phyloP scores from a whole-genome alignment of 768 basidiomycete genomes.

The Tricholomella constricta region DNA sequence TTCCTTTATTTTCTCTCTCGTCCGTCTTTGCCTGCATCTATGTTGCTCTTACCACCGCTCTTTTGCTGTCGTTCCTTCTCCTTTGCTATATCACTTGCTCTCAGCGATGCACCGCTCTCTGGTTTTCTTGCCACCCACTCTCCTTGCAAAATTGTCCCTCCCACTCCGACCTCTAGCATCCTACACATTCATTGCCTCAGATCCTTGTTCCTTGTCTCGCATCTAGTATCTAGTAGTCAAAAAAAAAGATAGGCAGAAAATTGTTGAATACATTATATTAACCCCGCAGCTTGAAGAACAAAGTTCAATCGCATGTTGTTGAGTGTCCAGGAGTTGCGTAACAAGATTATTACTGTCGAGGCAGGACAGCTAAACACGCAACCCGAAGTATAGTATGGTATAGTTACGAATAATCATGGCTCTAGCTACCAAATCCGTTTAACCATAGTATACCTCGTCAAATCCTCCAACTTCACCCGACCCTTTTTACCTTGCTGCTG shows the following conservation, averaged over 20 bases:
- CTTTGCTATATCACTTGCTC: not conserved
- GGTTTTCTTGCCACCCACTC: not conserved
- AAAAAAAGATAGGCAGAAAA: no score
- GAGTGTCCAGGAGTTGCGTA: no score
- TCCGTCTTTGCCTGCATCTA: not conserved
- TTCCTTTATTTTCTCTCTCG: no score
- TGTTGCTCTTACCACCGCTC: not conserved
- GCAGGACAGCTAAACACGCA: no score
- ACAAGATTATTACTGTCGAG: no score
- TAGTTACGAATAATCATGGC: no score
- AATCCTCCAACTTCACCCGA: slow-evolving; percentile 78
- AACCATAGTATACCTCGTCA: slow-evolving; percentile 95
- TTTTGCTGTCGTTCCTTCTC: not conserved
- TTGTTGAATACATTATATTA: not conserved
- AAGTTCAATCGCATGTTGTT: not conserved
- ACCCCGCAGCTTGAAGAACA: not conserved
- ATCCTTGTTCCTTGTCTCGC: not conserved
- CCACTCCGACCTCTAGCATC: not conserved
- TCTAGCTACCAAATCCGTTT: slow-evolving; percentile 86
- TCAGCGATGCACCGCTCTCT: not conserved
- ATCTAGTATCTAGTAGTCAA: not conserved
- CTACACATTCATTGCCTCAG: not conserved
- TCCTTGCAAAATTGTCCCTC: not conserved
- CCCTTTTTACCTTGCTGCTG: slow-evolving; percentile 49
- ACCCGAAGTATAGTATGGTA: no score